Conservation (phyloP, 2,329 filamentous ascomycete species). For the Cercospora sp. region DNA sequence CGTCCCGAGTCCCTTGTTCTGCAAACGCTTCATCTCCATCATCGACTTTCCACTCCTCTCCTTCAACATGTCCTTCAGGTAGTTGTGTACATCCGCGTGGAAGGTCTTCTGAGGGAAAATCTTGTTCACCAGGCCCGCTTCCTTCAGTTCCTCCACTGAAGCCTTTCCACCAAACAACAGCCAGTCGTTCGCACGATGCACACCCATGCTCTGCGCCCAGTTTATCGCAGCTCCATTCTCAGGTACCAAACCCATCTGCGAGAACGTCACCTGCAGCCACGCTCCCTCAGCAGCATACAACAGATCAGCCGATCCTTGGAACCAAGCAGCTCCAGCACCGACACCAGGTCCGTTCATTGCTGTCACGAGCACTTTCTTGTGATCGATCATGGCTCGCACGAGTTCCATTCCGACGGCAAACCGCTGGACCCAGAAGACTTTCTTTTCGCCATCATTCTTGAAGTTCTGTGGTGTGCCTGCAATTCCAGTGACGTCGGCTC, state of each 20-base stretch:
- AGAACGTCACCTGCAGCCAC: conserved; percentile 35
- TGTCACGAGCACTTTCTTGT: conserved; percentile 35
- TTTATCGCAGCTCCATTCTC: conserved; percentile 32
- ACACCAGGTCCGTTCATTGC: conserved; percentile 35
- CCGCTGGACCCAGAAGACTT: conserved; percentile 31
- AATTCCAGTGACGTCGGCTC: conserved; percentile 34
- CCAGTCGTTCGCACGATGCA: conserved; percentile 34
- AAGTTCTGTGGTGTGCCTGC: conserved; percentile 22
- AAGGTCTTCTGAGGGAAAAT: conserved; percentile 34
- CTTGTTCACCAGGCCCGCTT: conserved; percentile 33
- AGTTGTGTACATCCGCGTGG: conserved; percentile 29
- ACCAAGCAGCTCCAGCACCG: conserved; percentile 35
- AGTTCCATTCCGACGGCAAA: conserved; percentile 32
- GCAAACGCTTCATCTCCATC: conserved; percentile 36
- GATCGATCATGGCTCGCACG: conserved; percentile 33
- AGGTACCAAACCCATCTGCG: conserved; percentile 32
- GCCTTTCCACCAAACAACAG: conserved; percentile 34
- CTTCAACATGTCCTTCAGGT: conserved; percentile 31
- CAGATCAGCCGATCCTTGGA: conserved; percentile 33
- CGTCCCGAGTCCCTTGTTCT: conserved; percentile 29
- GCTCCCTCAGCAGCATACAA: conserved; percentile 34
- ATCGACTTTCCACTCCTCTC: conserved; percentile 32
- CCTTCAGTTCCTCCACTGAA: conserved; percentile 31
- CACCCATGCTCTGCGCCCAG: conserved; percentile 32
- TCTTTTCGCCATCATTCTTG: conserved; percentile 33